Conservation (phyloP, 768 basidiomycete species). For the Trametes sanguinea region DNA sequence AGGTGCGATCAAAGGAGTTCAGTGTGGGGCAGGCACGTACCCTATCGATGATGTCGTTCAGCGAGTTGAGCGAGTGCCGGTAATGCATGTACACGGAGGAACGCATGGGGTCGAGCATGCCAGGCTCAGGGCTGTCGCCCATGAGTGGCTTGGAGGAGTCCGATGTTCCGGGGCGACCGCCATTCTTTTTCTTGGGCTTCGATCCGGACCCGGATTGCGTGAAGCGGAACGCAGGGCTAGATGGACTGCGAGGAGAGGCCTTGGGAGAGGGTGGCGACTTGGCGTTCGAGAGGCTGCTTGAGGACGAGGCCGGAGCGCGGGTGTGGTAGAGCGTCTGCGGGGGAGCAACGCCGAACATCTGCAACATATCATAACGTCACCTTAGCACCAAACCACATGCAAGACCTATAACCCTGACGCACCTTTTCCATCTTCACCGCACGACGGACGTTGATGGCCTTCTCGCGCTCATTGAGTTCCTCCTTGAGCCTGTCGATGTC, state of each 20-base stretch:
- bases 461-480: slow-evolving; percentile 71
- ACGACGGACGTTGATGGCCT: slow-evolving; percentile 75
- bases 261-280: slow-evolving; percentile 20
- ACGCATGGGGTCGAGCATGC: slow-evolving; percentile 25
- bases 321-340: slow-evolving; percentile 80
- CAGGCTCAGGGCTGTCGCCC: slow-evolving; percentile 13
- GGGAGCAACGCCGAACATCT: slow-evolving; percentile 84
- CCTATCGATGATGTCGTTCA: slow-evolving; percentile 76
- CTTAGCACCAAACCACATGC: background rate
- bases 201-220: slow-evolving; percentile 38
- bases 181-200: slow-evolving; percentile 43
- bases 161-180: slow-evolving; percentile 56
- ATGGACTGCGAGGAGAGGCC: slow-evolving; percentile 14
- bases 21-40: slow-evolving; percentile 44
- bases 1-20: slow-evolving; percentile 5
- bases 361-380: slow-evolving; percentile 15
- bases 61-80: slow-evolving; percentile 78
- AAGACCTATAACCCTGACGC: slow-evolving; percentile 20
- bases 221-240: slow-evolving; percentile 17
- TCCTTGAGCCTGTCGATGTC: slow-evolving; percentile 66
- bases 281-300: slow-evolving; percentile 15
- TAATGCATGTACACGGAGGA: slow-evolving; percentile 73
- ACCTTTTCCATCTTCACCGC: slow-evolving; percentile 91
- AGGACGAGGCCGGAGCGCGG: slow-evolving; percentile 43
- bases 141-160: slow-evolving; percentile 62